Conservation (phyloP, 2,329 filamentous ascomycete genomes). For the Botryotinia calthae region DNA sequence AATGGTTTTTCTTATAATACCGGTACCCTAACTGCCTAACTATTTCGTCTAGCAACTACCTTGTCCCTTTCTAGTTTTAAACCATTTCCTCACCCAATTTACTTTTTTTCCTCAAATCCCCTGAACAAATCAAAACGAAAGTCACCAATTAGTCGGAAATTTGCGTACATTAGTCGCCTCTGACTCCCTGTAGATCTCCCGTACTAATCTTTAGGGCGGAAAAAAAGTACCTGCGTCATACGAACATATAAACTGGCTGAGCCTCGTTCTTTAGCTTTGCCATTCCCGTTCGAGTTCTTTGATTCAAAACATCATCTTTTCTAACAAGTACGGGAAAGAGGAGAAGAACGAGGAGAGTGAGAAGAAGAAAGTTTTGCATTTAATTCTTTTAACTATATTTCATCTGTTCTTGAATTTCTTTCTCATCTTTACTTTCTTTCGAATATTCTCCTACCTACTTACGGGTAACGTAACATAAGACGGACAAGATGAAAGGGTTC, state of each 20-base stretch:
- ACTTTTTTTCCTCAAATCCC: neutral
- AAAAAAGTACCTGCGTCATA: constrained; percentile 12
- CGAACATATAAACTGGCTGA: constrained; percentile 1
- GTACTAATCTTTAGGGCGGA: neutral
- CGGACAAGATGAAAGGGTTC: constrained; percentile 15
- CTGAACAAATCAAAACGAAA: neutral
- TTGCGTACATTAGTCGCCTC: neutral
- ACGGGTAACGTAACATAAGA: neutral
- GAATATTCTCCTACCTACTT: neutral
- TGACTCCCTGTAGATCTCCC: constrained; percentile 16
- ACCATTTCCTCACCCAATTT: neutral
- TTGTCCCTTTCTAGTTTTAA: neutral
- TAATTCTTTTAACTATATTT: neutral
- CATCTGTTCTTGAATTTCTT: neutral
- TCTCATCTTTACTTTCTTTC: neutral
- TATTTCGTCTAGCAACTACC: neutral
- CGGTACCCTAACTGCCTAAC: neutral
- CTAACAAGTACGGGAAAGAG: neutral
- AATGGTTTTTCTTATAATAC: neutral
- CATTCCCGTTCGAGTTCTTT: neutral
- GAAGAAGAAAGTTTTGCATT: neutral
- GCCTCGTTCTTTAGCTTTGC: neutral
- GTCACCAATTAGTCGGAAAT: neutral
- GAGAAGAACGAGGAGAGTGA: neutral
- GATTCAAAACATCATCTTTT: neutral